Conservation (phyloP, 495 filamentous ascomycete species). For the Xylaria nigripes region DNA sequence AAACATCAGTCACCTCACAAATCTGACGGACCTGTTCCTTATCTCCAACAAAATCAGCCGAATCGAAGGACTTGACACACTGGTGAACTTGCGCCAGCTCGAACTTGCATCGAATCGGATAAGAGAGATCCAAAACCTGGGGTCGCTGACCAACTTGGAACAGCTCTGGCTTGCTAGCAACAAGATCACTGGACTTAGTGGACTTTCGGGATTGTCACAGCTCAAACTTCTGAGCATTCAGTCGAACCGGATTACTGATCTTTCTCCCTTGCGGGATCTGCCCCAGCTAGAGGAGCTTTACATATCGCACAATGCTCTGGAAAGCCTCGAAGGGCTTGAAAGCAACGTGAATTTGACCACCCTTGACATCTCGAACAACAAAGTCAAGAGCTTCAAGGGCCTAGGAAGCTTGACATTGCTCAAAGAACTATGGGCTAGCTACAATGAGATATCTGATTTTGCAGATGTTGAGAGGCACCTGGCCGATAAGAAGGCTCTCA, state of each 20-base stretch:
- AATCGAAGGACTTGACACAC: constrained; percentile 77
- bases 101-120: constrained; percentile 92
- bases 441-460: constrained; percentile 72
- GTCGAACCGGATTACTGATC: constrained; percentile 82
- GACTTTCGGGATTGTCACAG: constrained; percentile 59
- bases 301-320: constrained; percentile 94
- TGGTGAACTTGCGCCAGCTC: constrained; percentile 67
- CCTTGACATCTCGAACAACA: constrained; percentile 87
- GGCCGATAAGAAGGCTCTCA: constrained; percentile 64
- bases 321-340: constrained; percentile 66
- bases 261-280: constrained; percentile 64
- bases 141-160: constrained; percentile 63
- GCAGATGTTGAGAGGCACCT: constrained; percentile 76
- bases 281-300: constrained; percentile 89
- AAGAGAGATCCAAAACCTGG: constrained; percentile 80
- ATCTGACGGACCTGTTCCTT: constrained; percentile 82
- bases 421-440: constrained; percentile 92
- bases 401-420: constrained; percentile 60
- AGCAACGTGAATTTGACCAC: constrained; percentile 61
- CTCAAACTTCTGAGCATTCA: constrained; percentile 92
- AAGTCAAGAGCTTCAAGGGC: constrained; percentile 63
- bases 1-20: constrained; percentile 66
- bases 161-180: constrained; percentile 97
- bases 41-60: constrained; percentile 86
- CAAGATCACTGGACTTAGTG: constrained; percentile 82